phyloP scores from a whole-genome alignment of 768 basidiomycete species.

The Lactifluus pinguis region DNA sequence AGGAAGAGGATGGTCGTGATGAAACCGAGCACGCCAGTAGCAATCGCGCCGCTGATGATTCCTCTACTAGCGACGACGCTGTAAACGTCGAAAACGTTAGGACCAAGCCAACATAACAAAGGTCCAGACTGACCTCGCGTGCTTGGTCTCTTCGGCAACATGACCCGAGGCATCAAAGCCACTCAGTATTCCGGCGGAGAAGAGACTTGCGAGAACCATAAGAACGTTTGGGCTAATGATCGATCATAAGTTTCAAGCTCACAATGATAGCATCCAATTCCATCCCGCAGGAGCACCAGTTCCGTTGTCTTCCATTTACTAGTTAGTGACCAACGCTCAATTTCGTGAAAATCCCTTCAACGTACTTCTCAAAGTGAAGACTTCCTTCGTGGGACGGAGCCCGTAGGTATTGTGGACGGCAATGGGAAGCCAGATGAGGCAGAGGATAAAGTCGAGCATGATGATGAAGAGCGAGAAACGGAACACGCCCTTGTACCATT shows the following conservation, averaged over 20 bases:
- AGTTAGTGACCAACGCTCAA: background rate
- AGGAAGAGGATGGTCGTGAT: constrained; percentile 71
- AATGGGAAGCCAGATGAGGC: constrained; percentile 87
- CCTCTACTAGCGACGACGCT: constrained; percentile 77
- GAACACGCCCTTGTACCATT: constrained; percentile 67
- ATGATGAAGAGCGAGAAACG: constrained; percentile 64
- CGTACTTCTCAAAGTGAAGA: constrained; percentile 74
- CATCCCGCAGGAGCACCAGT: constrained; percentile 80
- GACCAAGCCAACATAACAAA: no score
- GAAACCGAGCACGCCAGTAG: constrained; percentile 73
- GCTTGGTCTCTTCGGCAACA: constrained; percentile 82
- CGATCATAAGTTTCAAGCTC: constrained; percentile 19
- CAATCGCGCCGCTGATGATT: constrained; percentile 66
- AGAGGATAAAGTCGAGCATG: constrained; percentile 81
- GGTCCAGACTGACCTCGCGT: constrained; percentile 43
- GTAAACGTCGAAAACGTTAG: background rate
- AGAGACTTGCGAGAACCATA: constrained; percentile 43
- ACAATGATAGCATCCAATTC: constrained; percentile 92
- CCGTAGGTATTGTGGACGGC: constrained; percentile 86
- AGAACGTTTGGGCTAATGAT: background rate
- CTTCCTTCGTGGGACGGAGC: constrained; percentile 74
- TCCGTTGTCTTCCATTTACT: constrained; percentile 59
- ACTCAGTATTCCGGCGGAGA: constrained; percentile 79
- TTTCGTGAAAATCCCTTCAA: background rate
- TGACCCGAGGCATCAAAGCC: constrained; percentile 89